Percentiles rank a stretch among this genome's conserved stretches.
Evolutionary conservation across 108 stramenopile genomes (phyloP).

Genomic region (Stephanodiscus minutulus): DNA sequence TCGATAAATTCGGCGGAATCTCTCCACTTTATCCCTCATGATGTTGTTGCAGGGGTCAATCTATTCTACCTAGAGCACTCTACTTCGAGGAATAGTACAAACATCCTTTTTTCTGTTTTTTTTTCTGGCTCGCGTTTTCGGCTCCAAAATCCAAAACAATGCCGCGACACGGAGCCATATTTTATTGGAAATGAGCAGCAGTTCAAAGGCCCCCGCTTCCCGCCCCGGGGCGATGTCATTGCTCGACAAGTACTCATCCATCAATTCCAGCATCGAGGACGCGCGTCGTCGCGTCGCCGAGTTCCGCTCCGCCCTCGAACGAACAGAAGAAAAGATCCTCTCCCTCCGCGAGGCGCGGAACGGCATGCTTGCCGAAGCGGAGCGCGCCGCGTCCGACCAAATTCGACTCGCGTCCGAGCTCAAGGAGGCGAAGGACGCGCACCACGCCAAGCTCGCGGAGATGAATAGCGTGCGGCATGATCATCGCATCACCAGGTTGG

Average conservation of each 20-base stretch:
- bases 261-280: conserved; percentile 49
- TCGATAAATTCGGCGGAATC: no score
- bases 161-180: no score
- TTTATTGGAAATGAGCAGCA: background rate
- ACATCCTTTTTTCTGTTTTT: no score
- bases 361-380: conserved; percentile 18
- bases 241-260: conserved; percentile 50
- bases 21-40: no score
- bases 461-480: conserved; percentile 26
- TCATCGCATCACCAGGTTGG: conserved; percentile 17
- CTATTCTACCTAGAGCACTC: no score
- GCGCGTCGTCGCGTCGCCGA: conserved; percentile 32
- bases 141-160: no score
- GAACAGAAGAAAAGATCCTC: conserved; percentile 17
- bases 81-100: no score
- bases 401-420: conserved; percentile 13
- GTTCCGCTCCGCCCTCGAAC: conserved; percentile 27
- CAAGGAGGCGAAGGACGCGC: conserved; percentile 7
- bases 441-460: conserved; percentile 13
- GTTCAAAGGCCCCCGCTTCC: conserved; percentile 1
- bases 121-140: no score
- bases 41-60: no score
- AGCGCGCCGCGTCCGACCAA: conserved; percentile 13
- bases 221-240: conserved; percentile 50
- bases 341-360: conserved; percentile 26